Base-by-base conservation (phyloP, 73 alveolate species). In the Paramecium sonneborni region DNA sequence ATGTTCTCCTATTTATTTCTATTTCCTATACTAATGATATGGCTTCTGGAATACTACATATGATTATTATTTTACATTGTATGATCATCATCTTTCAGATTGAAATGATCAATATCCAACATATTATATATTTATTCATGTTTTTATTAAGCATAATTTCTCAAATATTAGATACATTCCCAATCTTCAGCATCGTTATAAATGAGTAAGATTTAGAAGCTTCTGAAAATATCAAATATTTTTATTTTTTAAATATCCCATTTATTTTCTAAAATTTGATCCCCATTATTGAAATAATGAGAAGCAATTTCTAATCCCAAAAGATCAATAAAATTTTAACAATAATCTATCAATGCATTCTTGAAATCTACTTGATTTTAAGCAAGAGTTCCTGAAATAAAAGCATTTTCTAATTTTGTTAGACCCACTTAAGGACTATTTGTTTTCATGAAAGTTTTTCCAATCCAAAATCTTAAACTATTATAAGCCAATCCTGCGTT, bases 391-490 rank as follows among this genome's bases (percentile, higher is more conserved):
- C 90, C 90, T 9, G 14, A 20, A 18, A 79, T 41, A 79, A 11
- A 79, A 8, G 90, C n/a, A 43, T 44, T 39, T 4, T 79, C 69
- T n/a, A 44, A 23, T 24, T 7, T 79, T 3, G 5, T 23, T 20
- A 79, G 1, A 23, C 41, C 56, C 10, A 79, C 90, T 15, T 43
- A 24, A 23, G 56, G 56, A 10, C 30, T 24, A 37, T 46, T 23
- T 9, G 90, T 43, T 11, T 79, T 79, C 69, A 79, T 14, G 10
- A 79, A 79, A 41, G 90, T 14, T 79, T 79, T 79, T 41, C 90
- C 90, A 46, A 79, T 79, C 90, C 90, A 79, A 79, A 79, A 79
- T 44, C 90, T 79, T 79, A 79, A 79, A 79, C 62, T 41, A 79
- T 43, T 79, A 2, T 6, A 39, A 23, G 43, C 9, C 28, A 79